Evolutionary conservation across 2,329 filamentous ascomycete species (phyloP).

Genomic region (Purpureocillium lavendulum): DNA sequence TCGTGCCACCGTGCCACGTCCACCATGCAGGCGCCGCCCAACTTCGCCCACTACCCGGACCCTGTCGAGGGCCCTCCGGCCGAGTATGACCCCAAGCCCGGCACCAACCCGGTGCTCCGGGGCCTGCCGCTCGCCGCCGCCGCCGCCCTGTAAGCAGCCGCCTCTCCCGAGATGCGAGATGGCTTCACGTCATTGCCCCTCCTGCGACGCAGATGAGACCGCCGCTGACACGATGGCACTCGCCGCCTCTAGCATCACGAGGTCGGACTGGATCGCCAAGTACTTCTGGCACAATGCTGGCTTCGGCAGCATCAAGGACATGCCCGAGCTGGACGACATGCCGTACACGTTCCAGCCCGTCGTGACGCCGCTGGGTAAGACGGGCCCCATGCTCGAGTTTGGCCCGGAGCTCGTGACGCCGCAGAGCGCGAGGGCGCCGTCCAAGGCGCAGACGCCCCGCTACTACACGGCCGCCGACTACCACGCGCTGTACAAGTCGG

Average conservation of each 20-base stretch:
- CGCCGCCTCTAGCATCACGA: constrained; percentile 41
- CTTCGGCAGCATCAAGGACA: constrained; percentile 37
- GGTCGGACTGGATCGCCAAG: constrained; percentile 51
- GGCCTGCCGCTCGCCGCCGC: constrained; percentile 46
- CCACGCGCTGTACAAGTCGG: constrained; percentile 63
- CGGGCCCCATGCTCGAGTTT: constrained; percentile 28
- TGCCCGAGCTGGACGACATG: constrained; percentile 36
- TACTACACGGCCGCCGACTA: constrained; percentile 72
- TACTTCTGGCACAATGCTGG: constrained; percentile 63
- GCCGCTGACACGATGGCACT: too few relatives aligned
- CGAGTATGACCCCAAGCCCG: constrained; percentile 24
- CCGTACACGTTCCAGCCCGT: constrained; percentile 40
- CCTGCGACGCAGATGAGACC: too few relatives aligned
- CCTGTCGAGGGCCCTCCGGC: constrained; percentile 25
- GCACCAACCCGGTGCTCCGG: constrained; percentile 62
- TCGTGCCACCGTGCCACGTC: too few relatives aligned
- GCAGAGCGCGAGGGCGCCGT: too few relatives aligned
- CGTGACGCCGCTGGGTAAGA: constrained; percentile 41
- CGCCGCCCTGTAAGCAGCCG: constrained; percentile 40
- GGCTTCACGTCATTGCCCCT: not conserved
- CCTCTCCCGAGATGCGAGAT: constrained; percentile 13
- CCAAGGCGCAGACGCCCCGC: too few relatives aligned
- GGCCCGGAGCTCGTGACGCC: constrained; percentile 30
- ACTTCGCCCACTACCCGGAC: constrained; percentile 35
- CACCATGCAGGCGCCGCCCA: constrained; percentile 17